phyloP scores from a whole-genome alignment of 306 rosid species.

The Prunus armeniaca region DNA sequence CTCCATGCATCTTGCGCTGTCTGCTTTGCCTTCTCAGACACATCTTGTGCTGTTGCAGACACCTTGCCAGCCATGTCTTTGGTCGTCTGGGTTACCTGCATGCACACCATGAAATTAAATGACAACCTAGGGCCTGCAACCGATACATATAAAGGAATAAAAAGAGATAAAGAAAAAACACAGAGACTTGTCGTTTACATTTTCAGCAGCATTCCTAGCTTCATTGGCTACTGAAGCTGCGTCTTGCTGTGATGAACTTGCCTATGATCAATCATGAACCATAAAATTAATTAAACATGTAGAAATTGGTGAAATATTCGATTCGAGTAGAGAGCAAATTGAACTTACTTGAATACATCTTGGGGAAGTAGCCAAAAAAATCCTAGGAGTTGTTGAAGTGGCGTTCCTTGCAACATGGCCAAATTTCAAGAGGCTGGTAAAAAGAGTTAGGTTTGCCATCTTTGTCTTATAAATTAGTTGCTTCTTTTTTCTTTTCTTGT shows the following conservation, averaged over 20 bases:
- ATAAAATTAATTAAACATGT: not conserved
- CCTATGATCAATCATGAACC: conserved; percentile 16
- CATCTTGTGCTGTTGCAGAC: conserved; percentile 48
- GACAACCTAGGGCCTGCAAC: too few relatives aligned
- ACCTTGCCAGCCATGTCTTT: conserved; percentile 35
- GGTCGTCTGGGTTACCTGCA: conserved; percentile 41
- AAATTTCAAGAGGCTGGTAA: conserved; percentile 43
- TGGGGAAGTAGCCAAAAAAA: conserved; percentile 40
- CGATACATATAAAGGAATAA: too few relatives aligned
- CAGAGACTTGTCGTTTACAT: conserved; percentile 24
- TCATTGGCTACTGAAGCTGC: conserved; percentile 28
- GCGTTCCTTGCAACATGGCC: conserved; percentile 40
- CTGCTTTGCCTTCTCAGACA: conserved; percentile 58
- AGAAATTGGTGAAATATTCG: not conserved
- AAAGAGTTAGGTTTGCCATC: conserved; percentile 49
- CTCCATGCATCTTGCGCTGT: conserved; percentile 68
- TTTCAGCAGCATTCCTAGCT: conserved; percentile 32
- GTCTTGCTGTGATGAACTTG: conserved; percentile 23
- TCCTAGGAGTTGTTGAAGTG: conserved; percentile 40
- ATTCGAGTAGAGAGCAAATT: not conserved
- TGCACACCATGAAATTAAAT: not conserved
- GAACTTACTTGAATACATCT: conserved; percentile 44
- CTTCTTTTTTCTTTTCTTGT: not conserved
- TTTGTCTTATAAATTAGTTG: not conserved
- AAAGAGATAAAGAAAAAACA: too few relatives aligned